A percentile compares a stretch with the other conserved stretches of the same genome.
Conservation (phyloP, 2,329 filamentous ascomycete genomes). For the Fusarium vanettenii region DNA sequence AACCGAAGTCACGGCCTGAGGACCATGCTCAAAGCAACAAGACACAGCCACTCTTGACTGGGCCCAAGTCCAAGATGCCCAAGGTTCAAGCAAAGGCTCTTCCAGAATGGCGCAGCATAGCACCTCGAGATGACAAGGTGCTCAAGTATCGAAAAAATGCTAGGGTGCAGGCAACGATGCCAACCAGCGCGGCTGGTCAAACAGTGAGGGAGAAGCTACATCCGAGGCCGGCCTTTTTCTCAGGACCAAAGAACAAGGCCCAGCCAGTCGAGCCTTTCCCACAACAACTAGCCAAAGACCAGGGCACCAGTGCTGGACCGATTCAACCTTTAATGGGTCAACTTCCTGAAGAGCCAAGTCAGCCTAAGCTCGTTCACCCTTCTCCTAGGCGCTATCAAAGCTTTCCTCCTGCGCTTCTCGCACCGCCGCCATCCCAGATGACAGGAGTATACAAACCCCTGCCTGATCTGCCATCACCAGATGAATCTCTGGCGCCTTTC, state of each 20-base stretch:
- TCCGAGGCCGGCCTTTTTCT: conserved; percentile 25
- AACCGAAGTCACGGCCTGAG: conserved; percentile 12
- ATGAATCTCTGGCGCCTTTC: conserved; percentile 2
- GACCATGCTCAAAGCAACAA: background rate
- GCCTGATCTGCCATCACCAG: conserved; percentile 14
- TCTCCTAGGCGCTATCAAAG: conserved; percentile 28
- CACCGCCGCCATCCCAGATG: conserved; percentile 3
- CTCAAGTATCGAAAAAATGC: background rate
- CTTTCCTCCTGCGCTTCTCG: conserved; percentile 20
- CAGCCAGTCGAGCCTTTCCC: background rate
- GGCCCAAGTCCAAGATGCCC: conserved; percentile 24
- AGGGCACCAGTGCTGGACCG: conserved; percentile 1
- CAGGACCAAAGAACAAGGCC: background rate
- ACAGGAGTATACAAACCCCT: conserved; percentile 7
- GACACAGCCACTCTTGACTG: background rate
- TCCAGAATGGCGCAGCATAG: conserved; percentile 25
- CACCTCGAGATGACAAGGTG: background rate
- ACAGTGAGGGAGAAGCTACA: background rate
- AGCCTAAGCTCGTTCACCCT: background rate
- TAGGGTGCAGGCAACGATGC: background rate
- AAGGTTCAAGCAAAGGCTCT: conserved; percentile 13
- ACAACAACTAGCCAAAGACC: background rate
- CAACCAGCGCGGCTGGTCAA: background rate
- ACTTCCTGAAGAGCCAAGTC: conserved; percentile 6
- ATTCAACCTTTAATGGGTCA: conserved; percentile 14